phyloP scores from a whole-genome alignment of 805 yeast species.

The Cyberlindnera mississippiensis region DNA sequence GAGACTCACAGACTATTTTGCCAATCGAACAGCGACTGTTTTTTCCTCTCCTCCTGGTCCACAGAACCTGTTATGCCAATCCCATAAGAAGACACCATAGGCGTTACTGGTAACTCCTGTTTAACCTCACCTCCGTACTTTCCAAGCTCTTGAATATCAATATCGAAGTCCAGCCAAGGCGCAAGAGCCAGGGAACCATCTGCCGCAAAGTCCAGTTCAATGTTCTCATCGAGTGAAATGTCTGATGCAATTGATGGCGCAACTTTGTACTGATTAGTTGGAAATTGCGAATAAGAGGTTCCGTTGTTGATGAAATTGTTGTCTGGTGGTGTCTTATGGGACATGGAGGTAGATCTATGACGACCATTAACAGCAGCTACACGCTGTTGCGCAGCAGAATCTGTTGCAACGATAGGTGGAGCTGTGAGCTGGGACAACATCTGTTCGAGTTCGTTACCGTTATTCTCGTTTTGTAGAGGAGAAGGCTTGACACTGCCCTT shows the following conservation, averaged over 20 bases:
- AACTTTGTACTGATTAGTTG: slow-evolving; percentile 6
- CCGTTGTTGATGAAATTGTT: background rate
- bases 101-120: too few species aligned
- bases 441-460: slow-evolving; percentile 20
- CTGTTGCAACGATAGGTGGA: slow-evolving; percentile 24
- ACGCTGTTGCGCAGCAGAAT: slow-evolving; percentile 12
- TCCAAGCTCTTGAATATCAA: slow-evolving; percentile 22
- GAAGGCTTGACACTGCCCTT: slow-evolving; percentile 13
- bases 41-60: slow-evolving; percentile 1
- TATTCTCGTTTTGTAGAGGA: slow-evolving; percentile 13
- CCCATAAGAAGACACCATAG: too few species aligned
- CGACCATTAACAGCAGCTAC: slow-evolving; percentile 7
- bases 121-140: slow-evolving; percentile 9
- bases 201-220: slow-evolving; percentile 61
- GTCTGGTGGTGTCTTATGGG: slow-evolving; percentile 14
- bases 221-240: slow-evolving; percentile 17
- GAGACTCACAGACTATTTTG: slow-evolving; percentile 16
- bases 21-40: slow-evolving; percentile 24
- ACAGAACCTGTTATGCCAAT: background rate
- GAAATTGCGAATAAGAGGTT: slow-evolving; percentile 1
- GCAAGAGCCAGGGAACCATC: slow-evolving; percentile 79
- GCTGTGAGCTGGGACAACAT: slow-evolving; percentile 27
- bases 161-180: slow-evolving; percentile 50
- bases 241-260: slow-evolving; percentile 11
- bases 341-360: slow-evolving; percentile 13